Evolutionary conservation across 176 grass and related monocot genomes (phyloP).

Genomic region (Lolium perenne): DNA sequence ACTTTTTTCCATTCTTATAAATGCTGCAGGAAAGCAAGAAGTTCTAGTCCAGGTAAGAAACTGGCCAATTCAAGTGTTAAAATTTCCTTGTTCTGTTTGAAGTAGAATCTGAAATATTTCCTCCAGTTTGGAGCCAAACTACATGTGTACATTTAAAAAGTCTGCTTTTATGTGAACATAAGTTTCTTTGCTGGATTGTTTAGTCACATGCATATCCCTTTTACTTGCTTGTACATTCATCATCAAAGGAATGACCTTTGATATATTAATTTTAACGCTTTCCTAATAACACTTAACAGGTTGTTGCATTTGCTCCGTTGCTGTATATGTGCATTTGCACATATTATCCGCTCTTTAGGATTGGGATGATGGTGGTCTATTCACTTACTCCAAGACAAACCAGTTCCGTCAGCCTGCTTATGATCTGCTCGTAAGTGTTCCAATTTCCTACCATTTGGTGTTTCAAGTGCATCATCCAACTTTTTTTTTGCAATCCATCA

Average conservation of each 20-base stretch:
- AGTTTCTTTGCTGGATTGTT: slow-evolving; percentile 13
- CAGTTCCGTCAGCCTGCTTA: slow-evolving; percentile 94
- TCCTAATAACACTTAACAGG: slow-evolving; percentile 57
- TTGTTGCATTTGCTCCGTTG: slow-evolving; percentile 91
- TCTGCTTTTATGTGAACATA: neutral
- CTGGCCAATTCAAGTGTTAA: neutral
- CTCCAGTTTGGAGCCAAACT: slow-evolving; percentile 6
- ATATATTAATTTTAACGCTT: neutral
- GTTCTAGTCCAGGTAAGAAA: slow-evolving; percentile 91
- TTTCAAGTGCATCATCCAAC: slow-evolving; percentile 32
- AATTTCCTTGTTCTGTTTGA: neutral
- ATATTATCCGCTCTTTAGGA: slow-evolving; percentile 96
- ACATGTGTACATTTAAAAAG: neutral
- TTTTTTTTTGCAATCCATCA: neutral
- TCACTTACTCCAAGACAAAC: slow-evolving; percentile 94
- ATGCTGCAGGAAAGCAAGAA: slow-evolving; percentile 88
- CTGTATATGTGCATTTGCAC: slow-evolving; percentile 99
- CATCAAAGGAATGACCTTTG: neutral
- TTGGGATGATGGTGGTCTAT: slow-evolving; percentile 99
- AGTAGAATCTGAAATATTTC: slow-evolving; percentile 10
- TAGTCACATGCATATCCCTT: neutral
- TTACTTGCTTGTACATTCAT: slow-evolving; percentile 8
- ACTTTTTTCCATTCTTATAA: slow-evolving; percentile 94
- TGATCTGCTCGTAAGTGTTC: slow-evolving; percentile 98
- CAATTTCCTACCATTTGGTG: slow-evolving; percentile 4